A percentile compares a stretch with the other conserved stretches of the same genome.
Conservation (phyloP, 108 stramenopile species). For the Discostella pseudostelligera region DNA sequence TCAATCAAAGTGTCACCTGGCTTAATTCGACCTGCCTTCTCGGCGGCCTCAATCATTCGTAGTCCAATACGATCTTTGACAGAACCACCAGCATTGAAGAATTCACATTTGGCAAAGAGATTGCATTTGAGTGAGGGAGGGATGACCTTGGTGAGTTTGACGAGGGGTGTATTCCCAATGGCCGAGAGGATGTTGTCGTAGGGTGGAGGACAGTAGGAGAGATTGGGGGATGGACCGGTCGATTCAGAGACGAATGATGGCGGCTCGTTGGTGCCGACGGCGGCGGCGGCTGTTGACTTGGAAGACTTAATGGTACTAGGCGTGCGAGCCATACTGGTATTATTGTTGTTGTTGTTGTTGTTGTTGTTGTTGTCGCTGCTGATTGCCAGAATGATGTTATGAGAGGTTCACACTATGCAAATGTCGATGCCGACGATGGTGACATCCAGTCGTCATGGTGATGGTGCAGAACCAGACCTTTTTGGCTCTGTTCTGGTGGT, state of each 20-base stretch:
- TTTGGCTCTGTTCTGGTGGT: no score
- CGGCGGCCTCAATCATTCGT: constrained; percentile 77
- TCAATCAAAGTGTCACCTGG: constrained; percentile 94
- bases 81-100: constrained; percentile 79
- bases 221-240: constrained; percentile 16
- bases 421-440: no score
- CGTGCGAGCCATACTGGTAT: no score
- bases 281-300: no score
- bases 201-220: constrained; percentile 20
- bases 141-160: constrained; percentile 58
- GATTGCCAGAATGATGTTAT: no score
- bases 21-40: constrained; percentile 65
- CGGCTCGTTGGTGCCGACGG: not conserved
- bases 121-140: constrained; percentile 58
- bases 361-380: no score
- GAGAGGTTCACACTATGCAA: no score
- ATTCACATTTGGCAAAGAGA: constrained; percentile 84
- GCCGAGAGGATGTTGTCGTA: constrained; percentile 21
- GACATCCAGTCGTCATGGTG: no score
- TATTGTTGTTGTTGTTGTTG: no score
- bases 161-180: constrained; percentile 82
- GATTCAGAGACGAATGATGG: constrained; percentile 14
- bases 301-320: no score
- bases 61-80: constrained; percentile 92
- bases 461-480: no score